Base-by-base conservation (phyloP, 2,329 filamentous ascomycete species). In the Sarocladiaceae sp. region DNA sequence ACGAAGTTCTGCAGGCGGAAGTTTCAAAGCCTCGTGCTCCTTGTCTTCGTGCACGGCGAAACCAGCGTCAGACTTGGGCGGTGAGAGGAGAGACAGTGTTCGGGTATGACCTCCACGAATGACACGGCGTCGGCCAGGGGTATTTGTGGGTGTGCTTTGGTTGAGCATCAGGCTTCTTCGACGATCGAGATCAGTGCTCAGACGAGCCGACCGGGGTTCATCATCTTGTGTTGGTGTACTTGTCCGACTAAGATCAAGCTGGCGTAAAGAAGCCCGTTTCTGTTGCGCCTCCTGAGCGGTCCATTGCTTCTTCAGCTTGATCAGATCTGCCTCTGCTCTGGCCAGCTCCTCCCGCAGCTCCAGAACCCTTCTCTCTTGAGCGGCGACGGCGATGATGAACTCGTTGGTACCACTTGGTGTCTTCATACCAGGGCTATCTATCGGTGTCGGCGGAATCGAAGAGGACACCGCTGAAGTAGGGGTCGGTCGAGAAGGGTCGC, bases 311-410 rank as follows among this genome's bases (percentile, higher is more conserved):
- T 97, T 97, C 56, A 99, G 75, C 37, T 75, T 80, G 44, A 76
- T 74, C 36, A 99, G 75, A 44, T 96, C 88, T 12, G 75, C 71
- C 66, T 99, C 93, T 5, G 94, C 93, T 54, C 85, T 86, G 22
- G 76, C 73, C n/a, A 99, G 75, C 68, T 97, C 93, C 67, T 99
- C 94, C 54, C 86, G 87, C 50, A 99, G 75, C 70, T 97, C 94
- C 53, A 99, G 73, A 2, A 99, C 93, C 58, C 84, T 85, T 53
- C 94, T 81, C 72, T 99, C 94, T 71, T 97, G 92, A 13, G 90
- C 86, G 40, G 94, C 94, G 61, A 99, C 87, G 53, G 92, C 88
- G 55, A 90, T 92, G 58, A 99, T 84, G 62, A 97, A 88, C 49
- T 85, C 77, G 61, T 78, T 80, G 50, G 82, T 74, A 55, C 86